phyloP scores from a whole-genome alignment of 176 grass and related monocot genomes.

The Olyra latifolia region DNA sequence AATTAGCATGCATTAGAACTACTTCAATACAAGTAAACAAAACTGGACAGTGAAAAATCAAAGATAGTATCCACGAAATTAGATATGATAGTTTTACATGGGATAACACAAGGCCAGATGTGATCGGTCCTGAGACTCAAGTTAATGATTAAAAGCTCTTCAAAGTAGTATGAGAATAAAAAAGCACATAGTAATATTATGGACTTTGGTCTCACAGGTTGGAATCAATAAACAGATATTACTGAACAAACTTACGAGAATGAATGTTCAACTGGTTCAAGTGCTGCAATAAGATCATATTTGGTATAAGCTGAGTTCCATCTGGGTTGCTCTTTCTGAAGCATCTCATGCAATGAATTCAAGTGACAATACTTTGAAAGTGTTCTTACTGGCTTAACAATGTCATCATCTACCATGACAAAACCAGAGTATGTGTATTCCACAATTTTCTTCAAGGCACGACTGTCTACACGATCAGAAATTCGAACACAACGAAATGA shows the following conservation, averaged over 20 bases:
- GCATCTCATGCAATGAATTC: conserved; percentile 63
- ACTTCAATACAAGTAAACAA: neutral
- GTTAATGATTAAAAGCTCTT: neutral
- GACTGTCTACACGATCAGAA: conserved; percentile 71
- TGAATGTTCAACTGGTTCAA: conserved; percentile 42
- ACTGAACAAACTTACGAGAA: conserved; percentile 61
- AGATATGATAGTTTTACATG: neutral
- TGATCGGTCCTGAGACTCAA: neutral
- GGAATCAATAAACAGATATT: neutral
- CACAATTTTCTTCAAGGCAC: conserved; percentile 66
- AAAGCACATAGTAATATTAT: neutral
- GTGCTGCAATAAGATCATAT: conserved; percentile 51
- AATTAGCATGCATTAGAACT: neutral
- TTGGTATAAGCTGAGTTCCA: conserved; percentile 45
- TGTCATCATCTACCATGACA: conserved; percentile 37
- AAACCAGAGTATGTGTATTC: conserved; percentile 76
- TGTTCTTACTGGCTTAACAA: conserved; percentile 56
- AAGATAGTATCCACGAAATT: neutral
- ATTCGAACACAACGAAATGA: conserved; percentile 51
- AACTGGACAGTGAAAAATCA: conserved; percentile 19
- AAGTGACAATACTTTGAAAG: conserved; percentile 72
- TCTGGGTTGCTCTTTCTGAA: conserved; percentile 69
- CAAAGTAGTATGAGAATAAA: neutral
- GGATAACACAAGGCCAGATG: neutral
- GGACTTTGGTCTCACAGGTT: neutral